These are phyloP conservation scores for Magnusiomyces paraingens DNA, from an alignment of 1,139 yeast species.

Conservation along the genomic window DNA sequence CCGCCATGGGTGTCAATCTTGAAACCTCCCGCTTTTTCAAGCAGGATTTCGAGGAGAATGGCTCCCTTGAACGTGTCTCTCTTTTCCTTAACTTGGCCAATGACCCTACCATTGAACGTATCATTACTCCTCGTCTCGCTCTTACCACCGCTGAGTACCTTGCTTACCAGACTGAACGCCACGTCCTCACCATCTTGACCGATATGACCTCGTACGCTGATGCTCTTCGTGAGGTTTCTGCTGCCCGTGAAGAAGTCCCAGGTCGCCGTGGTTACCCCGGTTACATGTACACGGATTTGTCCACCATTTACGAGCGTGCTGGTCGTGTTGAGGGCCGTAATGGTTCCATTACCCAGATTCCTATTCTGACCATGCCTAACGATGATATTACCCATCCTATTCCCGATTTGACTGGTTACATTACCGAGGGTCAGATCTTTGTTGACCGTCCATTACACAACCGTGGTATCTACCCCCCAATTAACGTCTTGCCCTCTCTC, in stretches of 20 bases:
- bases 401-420: conserved; percentile 99
- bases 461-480: conserved; percentile 98
- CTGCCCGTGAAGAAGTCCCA: conserved; percentile 99
- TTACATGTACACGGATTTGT: conserved; percentile 99
- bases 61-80: conserved; percentile 95
- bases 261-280: conserved; percentile 99
- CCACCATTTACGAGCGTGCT: conserved; percentile 98
- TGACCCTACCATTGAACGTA: conserved; percentile 99
- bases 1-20: conserved; percentile 95
- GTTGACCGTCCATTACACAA: conserved; percentile 94
- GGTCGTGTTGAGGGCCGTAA: conserved; percentile 99
- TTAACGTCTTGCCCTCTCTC: conserved; percentile 92
- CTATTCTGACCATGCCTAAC: conserved; percentile 98
- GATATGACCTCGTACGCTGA: conserved; percentile 99
- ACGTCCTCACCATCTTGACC: conserved; percentile 92
- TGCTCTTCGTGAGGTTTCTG: conserved; percentile 98
- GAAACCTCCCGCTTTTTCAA: conserved; percentile 92
- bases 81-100: conserved; percentile 95
- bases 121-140: conserved; percentile 98
- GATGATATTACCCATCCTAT: conserved; percentile 99
- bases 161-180: conserved; percentile 99
- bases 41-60: conserved; percentile 99
- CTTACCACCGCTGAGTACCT: conserved; percentile 96
- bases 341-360: conserved; percentile 98
- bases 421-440: conserved; percentile 97